Conservation (phyloP, 2,329 filamentous ascomycete genomes). For the Rutstroemia sp. region DNA sequence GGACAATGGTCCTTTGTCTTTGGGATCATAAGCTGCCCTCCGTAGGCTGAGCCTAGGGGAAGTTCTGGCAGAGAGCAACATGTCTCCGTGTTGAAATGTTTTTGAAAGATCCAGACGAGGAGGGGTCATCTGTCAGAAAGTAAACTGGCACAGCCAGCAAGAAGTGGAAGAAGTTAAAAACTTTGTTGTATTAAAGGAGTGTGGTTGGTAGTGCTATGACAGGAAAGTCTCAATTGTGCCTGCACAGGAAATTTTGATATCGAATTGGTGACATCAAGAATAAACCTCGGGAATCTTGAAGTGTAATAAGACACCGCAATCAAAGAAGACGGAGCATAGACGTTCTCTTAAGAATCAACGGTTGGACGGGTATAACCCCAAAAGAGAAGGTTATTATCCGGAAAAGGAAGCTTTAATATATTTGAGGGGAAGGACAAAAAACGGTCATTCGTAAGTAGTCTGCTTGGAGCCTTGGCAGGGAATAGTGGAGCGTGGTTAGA, state of each 20-base stretch:
- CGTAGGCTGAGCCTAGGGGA: slow-evolving; percentile 51
- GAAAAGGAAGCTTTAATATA: slow-evolving; percentile 2
- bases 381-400: neutral
- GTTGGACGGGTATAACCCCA: neutral
- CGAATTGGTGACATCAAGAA: slow-evolving; percentile 4
- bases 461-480: no score
- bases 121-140: slow-evolving; percentile 18
- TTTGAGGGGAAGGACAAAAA: neutral
- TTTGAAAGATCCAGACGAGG: slow-evolving; percentile 25
- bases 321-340: neutral
- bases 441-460: neutral
- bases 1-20: slow-evolving; percentile 47
- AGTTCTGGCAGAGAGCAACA: slow-evolving; percentile 31
- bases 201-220: slow-evolving; percentile 6
- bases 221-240: slow-evolving; percentile 16
- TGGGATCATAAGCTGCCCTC: slow-evolving; percentile 45
- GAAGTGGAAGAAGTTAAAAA: slow-evolving; percentile 9
- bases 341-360: no score
- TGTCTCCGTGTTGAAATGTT: slow-evolving; percentile 33
- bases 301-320: neutral
- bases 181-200: slow-evolving; percentile 17
- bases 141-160: slow-evolving; percentile 27
- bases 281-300: neutral
- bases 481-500: neutral
- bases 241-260: slow-evolving; percentile 16